Evolutionary conservation across 2,329 filamentous ascomycete genomes (phyloP).

Genomic region (Alternaria dauci): DNA sequence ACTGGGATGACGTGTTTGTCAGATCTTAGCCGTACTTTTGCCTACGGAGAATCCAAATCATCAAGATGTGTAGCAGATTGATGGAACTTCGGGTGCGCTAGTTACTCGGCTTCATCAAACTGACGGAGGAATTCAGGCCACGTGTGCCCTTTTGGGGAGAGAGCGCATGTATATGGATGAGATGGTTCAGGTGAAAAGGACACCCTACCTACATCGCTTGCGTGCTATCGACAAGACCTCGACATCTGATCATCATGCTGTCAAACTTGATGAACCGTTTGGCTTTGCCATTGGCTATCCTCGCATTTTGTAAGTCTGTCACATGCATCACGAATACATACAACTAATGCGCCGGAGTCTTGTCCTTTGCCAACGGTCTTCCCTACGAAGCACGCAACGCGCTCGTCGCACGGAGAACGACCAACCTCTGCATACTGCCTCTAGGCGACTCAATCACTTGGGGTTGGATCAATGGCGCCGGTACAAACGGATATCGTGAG

Average conservation of each 20-base stretch:
- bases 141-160: neutral
- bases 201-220: neutral
- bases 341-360: conserved; percentile 2
- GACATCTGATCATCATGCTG: conserved; percentile 2
- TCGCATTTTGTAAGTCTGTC: conserved; percentile 5
- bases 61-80: conserved; percentile 6
- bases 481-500: conserved; percentile 44
- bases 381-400: conserved; percentile 13
- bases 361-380: conserved; percentile 11
- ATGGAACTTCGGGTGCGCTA: neutral
- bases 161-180: neutral
- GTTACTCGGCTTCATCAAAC: conserved; percentile 9
- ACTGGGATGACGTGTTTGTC: neutral
- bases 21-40: conserved; percentile 1
- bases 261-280: conserved; percentile 6
- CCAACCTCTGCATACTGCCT: conserved; percentile 25
- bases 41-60: neutral
- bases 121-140: conserved; percentile 5
- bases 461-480: conserved; percentile 39
- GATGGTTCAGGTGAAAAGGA: neutral
- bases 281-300: conserved; percentile 8
- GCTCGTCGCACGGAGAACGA: conserved; percentile 10
- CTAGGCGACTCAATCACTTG: conserved; percentile 37
- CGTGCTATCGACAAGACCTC: neutral
- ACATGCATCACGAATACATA: neutral